A percentile compares a stretch with the other conserved stretches of the same genome.
Conservation (phyloP, 305 asterid genomes). For the Fraxinus baroniana region DNA sequence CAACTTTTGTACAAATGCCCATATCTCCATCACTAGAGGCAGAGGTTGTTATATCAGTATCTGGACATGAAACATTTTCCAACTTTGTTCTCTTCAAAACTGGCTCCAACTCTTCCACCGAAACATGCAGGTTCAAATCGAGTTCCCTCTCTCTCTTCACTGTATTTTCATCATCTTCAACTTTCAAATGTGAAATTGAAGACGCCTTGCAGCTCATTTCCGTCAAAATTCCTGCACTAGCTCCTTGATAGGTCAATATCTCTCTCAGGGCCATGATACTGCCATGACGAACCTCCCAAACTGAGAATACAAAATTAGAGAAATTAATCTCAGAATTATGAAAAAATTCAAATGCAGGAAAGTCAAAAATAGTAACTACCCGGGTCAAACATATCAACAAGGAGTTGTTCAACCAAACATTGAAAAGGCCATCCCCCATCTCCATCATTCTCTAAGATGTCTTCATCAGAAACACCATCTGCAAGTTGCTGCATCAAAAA, state of each 20-base stretch:
- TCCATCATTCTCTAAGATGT: conserved; percentile 66
- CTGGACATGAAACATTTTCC: conserved; percentile 47
- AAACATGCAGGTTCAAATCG: conserved; percentile 67
- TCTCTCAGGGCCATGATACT: conserved; percentile 98
- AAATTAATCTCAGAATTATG: conserved; percentile 19
- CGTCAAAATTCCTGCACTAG: conserved; percentile 78
- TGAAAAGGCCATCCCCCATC: conserved; percentile 95
- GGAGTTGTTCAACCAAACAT: conserved; percentile 86
- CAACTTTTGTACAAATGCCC: conserved; percentile 39
- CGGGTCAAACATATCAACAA: conserved; percentile 92
- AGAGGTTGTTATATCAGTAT: conserved; percentile 23
- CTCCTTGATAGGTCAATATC: conserved; percentile 92
- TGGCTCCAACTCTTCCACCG: conserved; percentile 58
- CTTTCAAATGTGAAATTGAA: conserved; percentile 36
- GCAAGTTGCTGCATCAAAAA: conserved; percentile 66
- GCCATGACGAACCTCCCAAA: conserved; percentile 99
- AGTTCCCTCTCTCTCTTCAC: conserved; percentile 66
- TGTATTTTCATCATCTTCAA: conserved; percentile 37
- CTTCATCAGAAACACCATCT: conserved; percentile 81
- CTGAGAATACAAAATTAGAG: conserved; percentile 44
- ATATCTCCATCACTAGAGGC: conserved; percentile 38
- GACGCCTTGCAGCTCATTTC: conserved; percentile 43
- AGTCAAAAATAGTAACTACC: conserved; percentile 35
- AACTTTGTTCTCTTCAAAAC: conserved; percentile 68
- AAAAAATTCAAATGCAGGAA: conserved; percentile 20